A percentile compares a stretch with the other conserved stretches of the same genome.
These are phyloP conservation scores for Chaetomium sp. DNA, from an alignment of 2,329 filamentous ascomycete species.

Conservation along the genomic window DNA sequence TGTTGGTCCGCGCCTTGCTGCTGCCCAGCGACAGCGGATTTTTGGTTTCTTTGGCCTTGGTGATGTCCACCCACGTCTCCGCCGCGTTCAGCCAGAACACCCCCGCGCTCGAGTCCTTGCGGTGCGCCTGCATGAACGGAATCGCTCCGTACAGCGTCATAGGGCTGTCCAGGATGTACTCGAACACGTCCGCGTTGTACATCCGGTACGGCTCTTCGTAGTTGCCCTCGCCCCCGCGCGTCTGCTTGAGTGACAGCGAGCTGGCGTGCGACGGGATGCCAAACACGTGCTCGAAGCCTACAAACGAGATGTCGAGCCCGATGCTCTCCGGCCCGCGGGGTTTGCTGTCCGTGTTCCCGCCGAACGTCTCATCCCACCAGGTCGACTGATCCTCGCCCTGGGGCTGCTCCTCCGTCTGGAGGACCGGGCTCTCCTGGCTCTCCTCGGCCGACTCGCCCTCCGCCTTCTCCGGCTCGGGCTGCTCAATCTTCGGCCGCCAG, in stretches of 20 bases:
- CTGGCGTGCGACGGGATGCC: conserved; percentile 92
- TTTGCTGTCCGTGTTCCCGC: conserved; percentile 90
- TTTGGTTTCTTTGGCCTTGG: conserved; percentile 65
- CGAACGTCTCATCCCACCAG: conserved; percentile 97
- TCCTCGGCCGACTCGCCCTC: conserved; percentile 44
- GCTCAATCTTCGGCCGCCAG: conserved; percentile 82
- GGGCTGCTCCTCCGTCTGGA: conserved; percentile 32
- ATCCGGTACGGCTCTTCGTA: conserved; percentile 86
- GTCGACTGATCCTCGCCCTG: conserved; percentile 71
- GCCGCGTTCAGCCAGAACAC: conserved; percentile 97
- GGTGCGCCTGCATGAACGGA: conserved; percentile 95
- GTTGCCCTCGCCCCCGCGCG: conserved; percentile 77
- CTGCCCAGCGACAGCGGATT: conserved; percentile 74
- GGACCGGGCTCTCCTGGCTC: conserved; percentile 42
- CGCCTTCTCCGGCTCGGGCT: conserved; percentile 43
- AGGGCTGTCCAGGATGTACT: conserved; percentile 92
- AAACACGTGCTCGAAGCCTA: conserved; percentile 85
- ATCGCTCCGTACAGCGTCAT: conserved; percentile 99
- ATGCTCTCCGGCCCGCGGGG: conserved; percentile 92
- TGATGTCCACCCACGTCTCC: conserved; percentile 95
- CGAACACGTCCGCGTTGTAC: conserved; percentile 96
- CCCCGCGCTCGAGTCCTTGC: conserved; percentile 85
- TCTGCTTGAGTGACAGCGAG: conserved; percentile 80
- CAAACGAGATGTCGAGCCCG: conserved; percentile 84
- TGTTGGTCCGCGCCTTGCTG: conserved; percentile 61